These are phyloP conservation scores for Flagelloscypha sp. DNA, from an alignment of 768 basidiomycete genomes.

Conservation along the genomic window DNA sequence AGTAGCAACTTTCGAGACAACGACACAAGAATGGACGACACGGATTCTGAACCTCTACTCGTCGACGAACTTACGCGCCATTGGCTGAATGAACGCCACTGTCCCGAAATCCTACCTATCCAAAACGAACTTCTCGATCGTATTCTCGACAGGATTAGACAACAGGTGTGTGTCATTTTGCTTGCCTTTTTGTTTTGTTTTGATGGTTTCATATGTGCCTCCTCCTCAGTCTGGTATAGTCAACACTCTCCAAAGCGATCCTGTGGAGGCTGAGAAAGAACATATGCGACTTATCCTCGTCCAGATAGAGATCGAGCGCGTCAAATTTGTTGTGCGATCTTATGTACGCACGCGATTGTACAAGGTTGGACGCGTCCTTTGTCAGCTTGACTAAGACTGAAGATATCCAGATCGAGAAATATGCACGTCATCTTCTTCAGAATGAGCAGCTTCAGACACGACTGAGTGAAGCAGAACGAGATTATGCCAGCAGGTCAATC, in stretches of 20 bases:
- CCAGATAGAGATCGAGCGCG: slow-evolving; percentile 89
- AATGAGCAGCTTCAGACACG: slow-evolving; percentile 68
- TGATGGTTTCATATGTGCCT: slow-evolving; percentile 11
- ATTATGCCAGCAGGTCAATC: slow-evolving; percentile 65
- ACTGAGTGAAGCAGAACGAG: slow-evolving; percentile 75
- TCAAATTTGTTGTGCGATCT: slow-evolving; percentile 85
- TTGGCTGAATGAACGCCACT: slow-evolving; percentile 81
- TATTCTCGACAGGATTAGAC: slow-evolving; percentile 67
- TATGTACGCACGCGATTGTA: slow-evolving; percentile 80
- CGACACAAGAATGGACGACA: too few relatives aligned
- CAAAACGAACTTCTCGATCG: slow-evolving; percentile 60
- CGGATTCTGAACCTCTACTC: too few relatives aligned
- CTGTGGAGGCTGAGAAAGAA: slow-evolving; percentile 83
- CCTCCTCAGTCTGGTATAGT: slow-evolving; percentile 63
- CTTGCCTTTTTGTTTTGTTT: not conserved
- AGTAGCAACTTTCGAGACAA: too few relatives aligned
- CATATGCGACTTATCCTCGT: slow-evolving; percentile 90
- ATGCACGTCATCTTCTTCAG: slow-evolving; percentile 67
- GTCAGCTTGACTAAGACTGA: slow-evolving; percentile 17
- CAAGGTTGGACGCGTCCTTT: slow-evolving; percentile 49
- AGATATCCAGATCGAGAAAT: slow-evolving; percentile 78
- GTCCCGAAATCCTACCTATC: slow-evolving; percentile 70
- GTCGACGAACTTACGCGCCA: slow-evolving; percentile 70
- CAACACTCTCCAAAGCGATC: slow-evolving; percentile 68
- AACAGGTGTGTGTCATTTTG: slow-evolving; percentile 53